These are phyloP conservation scores for Lomentospora prolificans DNA, from an alignment of 2,329 filamentous ascomycete species.

Conservation along the genomic window DNA sequence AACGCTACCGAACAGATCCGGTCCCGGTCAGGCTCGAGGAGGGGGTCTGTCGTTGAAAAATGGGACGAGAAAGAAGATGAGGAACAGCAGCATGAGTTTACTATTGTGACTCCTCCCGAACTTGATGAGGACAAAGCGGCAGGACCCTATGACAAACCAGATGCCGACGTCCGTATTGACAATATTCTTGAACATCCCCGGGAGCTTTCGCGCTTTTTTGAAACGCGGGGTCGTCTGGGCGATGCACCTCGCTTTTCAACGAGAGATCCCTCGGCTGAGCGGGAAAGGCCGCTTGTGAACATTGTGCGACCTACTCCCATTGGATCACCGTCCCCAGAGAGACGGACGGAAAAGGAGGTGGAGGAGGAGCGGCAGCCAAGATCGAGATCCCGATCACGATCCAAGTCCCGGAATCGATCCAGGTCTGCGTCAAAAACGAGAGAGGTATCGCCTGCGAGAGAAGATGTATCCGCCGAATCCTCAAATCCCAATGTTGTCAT, in stretches of 20 bases:
- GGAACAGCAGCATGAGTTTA: constrained; percentile 25
- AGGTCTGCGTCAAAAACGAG: neutral
- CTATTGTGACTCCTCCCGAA: constrained; percentile 46
- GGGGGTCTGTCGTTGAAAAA: constrained; percentile 45
- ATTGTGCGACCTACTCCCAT: constrained; percentile 50
- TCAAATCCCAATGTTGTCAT: constrained; percentile 6
- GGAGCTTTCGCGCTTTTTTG: constrained; percentile 31
- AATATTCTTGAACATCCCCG: constrained; percentile 42
- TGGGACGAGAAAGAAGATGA: constrained; percentile 29
- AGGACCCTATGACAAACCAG: constrained; percentile 44
- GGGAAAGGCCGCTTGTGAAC: constrained; percentile 49
- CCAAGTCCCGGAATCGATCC: neutral
- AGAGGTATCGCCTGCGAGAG: neutral
- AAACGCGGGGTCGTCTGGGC: neutral
- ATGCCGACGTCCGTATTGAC: constrained; percentile 56
- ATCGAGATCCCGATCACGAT: constrained; percentile 2
- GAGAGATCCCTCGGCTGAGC: constrained; percentile 43
- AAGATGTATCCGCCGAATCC: neutral
- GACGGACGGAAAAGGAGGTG: constrained; percentile 19
- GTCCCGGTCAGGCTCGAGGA: constrained; percentile 40
- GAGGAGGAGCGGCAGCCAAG: neutral
- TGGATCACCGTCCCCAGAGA: constrained; percentile 36
- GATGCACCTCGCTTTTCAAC: constrained; percentile 15
- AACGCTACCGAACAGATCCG: constrained; percentile 43
- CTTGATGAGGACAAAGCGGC: constrained; percentile 30